These are phyloP conservation scores for Populus euphratica DNA, from an alignment of 345 rosid species.

Conservation along the genomic window DNA sequence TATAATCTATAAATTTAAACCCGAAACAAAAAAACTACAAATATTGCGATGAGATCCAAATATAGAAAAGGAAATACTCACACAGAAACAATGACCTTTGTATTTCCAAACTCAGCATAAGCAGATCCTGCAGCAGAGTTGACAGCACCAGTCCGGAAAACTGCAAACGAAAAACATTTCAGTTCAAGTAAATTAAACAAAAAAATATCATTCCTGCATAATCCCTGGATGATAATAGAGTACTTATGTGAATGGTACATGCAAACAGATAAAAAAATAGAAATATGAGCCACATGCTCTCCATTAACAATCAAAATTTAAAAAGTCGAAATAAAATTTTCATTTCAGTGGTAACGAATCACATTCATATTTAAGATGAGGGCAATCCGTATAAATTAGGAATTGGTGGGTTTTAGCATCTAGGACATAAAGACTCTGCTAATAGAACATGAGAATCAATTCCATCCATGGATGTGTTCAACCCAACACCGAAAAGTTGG, in stretches of 20 bases:
- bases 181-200: neutral
- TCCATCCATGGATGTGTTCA: neutral
- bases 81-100: constrained; percentile 96
- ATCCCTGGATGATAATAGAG: neutral
- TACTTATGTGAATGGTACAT: neutral
- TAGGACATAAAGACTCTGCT: neutral
- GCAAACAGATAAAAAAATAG: neutral
- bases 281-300: neutral
- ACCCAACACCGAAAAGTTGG: neutral
- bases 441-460: neutral
- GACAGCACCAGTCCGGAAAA: constrained; percentile 80
- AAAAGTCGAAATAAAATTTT: neutral
- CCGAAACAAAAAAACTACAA: neutral
- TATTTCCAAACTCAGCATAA: constrained; percentile 90
- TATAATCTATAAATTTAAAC: neutral
- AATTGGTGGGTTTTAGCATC: neutral
- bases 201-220: neutral
- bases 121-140: constrained; percentile 93
- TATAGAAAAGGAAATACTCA: constrained; percentile 41
- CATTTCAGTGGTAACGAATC: neutral
- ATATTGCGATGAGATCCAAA: neutral
- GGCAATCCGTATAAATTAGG: neutral
- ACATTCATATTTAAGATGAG: neutral
- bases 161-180: constrained; percentile 33
- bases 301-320: neutral